phyloP scores from a whole-genome alignment of 208 protist species.

The Trypanosomatidae sp. region DNA sequence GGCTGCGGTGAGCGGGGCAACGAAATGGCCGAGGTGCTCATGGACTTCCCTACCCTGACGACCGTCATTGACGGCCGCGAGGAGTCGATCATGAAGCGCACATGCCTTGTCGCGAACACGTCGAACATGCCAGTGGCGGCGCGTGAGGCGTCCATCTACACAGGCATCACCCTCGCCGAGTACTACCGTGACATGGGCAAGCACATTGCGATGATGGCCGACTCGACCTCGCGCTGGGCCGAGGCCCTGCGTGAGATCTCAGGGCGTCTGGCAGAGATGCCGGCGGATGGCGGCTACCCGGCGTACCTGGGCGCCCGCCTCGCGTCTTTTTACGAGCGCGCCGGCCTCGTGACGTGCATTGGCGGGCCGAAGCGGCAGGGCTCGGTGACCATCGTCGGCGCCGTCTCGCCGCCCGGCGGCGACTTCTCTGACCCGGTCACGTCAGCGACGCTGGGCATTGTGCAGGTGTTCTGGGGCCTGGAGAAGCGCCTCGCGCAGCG shows the following conservation, averaged over 20 bases:
- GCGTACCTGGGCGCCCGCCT: constrained; percentile 99
- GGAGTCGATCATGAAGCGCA: constrained; percentile 99
- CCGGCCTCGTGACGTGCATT: constrained; percentile 92
- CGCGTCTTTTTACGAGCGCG: constrained; percentile 99
- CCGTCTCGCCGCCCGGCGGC: constrained; percentile 98
- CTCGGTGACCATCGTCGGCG: constrained; percentile 99
- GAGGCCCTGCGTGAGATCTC: constrained; percentile 99
- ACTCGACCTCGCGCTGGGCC: constrained; percentile 99
- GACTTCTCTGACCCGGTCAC: constrained; percentile 99
- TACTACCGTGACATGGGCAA: constrained; percentile 99
- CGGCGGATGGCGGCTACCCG: constrained; percentile 99
- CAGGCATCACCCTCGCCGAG: constrained; percentile 99
- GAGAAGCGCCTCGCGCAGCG: constrained; percentile 99
- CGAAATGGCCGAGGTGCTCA: constrained; percentile 99
- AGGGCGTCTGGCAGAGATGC: constrained; percentile 99
- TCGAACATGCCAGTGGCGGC: constrained; percentile 99
- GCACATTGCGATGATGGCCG: constrained; percentile 99
- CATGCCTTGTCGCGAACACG: constrained; percentile 99
- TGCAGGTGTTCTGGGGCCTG: constrained; percentile 99
- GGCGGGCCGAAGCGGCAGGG: constrained; percentile 94
- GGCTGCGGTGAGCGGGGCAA: constrained; percentile 99
- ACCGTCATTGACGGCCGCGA: constrained; percentile 92
- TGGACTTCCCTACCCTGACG: constrained; percentile 98
- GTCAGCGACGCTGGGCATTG: constrained; percentile 97
- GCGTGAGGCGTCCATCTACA: constrained; percentile 99